Evolutionary conservation across 305 asterid genomes (phyloP), one percentile per base, ranked within the genome.

Genomic region (Fraxinus floribunda): DNA sequence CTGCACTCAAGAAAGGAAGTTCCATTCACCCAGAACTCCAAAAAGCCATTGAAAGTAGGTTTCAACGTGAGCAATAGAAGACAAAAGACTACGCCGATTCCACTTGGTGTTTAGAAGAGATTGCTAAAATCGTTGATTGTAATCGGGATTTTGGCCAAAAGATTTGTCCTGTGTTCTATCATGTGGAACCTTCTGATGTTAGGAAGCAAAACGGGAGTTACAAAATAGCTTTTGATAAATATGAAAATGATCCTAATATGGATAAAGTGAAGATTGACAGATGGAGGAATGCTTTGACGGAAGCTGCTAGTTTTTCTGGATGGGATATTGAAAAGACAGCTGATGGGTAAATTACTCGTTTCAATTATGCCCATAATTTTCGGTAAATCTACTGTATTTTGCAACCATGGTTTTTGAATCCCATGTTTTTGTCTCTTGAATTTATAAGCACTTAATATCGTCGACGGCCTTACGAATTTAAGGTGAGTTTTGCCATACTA

Each of bases 21-120:
- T 72, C 38, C 20, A 83, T 78, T 72, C 49, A 79, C 34, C 70
- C 34, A n/a, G 2, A 0, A 16, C 85, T 71, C 3, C 1, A 0
- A 7, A 72, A 64, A 24, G 79, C 79, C 26, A 83, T 83, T 26
- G 75, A 78, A 78, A 55, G 38, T n/a, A n/a, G n/a, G n/a, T n/a
- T n/a, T n/a, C n/a, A n/a, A n/a, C n/a, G n/a, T n/a, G n/a, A n/a
- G n/a, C n/a, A n/a, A n/a, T n/a, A n/a, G n/a, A n/a, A n/a, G n/a
- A n/a, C 85, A 7, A 24, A 83, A 15, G 38, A 83, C 79, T 83
- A 83, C 30, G 85, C 83, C 9, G 16, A 82, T 77, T 82, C 85
- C 0, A 10, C 7, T 0, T 82, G 82, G 85, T 82, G 85, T 7
- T 77, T 82, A 24, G 2, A 82, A 15, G 85, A 82, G 68, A 3